Conservation (phyloP, 73 alveolate genomes). For the Paramecium primaurelia region DNA sequence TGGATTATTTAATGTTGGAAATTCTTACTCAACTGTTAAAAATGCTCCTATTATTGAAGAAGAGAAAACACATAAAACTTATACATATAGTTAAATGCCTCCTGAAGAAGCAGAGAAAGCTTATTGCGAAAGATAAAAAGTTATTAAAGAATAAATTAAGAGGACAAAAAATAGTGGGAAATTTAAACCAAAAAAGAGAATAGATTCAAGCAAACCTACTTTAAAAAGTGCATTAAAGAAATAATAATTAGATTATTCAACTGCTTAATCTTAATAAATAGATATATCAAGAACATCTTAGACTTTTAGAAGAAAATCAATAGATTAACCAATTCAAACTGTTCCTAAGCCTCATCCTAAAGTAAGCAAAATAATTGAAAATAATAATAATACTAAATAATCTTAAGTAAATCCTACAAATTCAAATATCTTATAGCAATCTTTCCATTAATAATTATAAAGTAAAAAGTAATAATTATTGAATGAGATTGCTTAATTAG, state of each 20-base stretch:
- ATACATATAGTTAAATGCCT: not conserved
- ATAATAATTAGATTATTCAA: not conserved
- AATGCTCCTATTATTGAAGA: not conserved
- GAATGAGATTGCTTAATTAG: not conserved
- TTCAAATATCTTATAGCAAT: not conserved
- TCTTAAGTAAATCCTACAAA: not conserved
- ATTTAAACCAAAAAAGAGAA: not conserved
- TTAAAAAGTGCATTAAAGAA: not conserved
- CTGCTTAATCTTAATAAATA: not conserved
- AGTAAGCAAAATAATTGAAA: not conserved
- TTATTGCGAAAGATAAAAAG: not conserved
- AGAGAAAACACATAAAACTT: not conserved
- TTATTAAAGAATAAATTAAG: not conserved
- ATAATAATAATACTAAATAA: not conserved
- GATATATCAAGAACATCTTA: conserved; percentile 3
- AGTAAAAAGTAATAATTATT: not conserved
- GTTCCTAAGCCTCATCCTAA: not conserved
- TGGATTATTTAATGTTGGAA: not conserved
- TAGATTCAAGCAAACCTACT: not conserved
- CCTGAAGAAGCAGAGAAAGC: conserved; percentile 14
- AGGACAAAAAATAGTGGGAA: not conserved
- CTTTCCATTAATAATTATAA: not conserved
- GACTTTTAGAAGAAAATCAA: not conserved
- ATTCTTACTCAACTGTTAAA: not conserved
- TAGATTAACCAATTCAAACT: not conserved